Conservation (phyloP, 257 asterid genomes). For the Solanum tarapatanum region DNA sequence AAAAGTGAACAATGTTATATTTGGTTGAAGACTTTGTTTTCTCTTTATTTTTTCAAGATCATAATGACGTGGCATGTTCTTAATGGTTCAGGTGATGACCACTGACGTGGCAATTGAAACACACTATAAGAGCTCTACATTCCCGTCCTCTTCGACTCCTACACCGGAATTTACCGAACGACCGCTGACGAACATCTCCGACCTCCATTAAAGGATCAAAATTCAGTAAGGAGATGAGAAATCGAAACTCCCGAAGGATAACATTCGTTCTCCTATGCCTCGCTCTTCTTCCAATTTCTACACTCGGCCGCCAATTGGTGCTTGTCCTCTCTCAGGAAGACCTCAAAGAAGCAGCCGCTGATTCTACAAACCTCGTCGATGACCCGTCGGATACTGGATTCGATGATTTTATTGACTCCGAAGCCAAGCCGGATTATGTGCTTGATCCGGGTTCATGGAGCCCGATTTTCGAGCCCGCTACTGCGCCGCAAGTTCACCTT, state of each 20-base stretch:
- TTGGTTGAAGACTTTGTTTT: not conserved
- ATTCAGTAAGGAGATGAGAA: conserved; percentile 26
- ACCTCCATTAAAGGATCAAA: not conserved
- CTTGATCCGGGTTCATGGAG: conserved; percentile 98
- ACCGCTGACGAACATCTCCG: not conserved
- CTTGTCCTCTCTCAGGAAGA: conserved; percentile 79
- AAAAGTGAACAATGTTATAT: not conserved
- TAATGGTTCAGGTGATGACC: not conserved
- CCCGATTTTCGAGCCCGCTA: conserved; percentile 67
- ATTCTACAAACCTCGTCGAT: conserved; percentile 10
- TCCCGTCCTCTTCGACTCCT: not conserved
- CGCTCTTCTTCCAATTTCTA: conserved; percentile 23
- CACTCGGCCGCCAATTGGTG: conserved; percentile 59
- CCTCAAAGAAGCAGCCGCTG: conserved; percentile 37
- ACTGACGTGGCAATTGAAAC: not conserved
- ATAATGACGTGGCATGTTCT: not conserved
- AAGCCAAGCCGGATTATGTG: conserved; percentile 53
- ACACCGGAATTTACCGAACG: not conserved
- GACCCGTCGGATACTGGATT: conserved; percentile 41
- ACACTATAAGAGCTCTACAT: not conserved
- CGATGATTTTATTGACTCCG: conserved; percentile 72
- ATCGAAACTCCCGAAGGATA: conserved; percentile 18
- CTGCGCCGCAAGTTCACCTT: conserved; percentile 18
- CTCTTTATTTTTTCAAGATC: not conserved
- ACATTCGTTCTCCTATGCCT: conserved; percentile 36